Evolutionary conservation across 306 rosid species (phyloP).

Genomic region (Quercus agrifolia): DNA sequence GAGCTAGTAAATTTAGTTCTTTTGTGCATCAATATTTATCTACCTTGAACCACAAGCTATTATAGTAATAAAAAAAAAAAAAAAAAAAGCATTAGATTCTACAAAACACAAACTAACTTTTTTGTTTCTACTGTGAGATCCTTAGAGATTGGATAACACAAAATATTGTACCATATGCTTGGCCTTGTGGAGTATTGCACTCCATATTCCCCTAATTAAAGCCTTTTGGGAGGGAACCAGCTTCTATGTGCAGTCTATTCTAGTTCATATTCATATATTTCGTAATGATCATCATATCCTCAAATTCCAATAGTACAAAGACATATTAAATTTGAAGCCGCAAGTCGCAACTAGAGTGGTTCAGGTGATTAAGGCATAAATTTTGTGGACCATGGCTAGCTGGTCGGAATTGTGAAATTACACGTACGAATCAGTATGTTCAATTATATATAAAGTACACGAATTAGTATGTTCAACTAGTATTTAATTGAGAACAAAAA

Average conservation of each 20-base stretch:
- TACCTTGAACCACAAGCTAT: slow-evolving; percentile 60
- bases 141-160: slow-evolving; percentile 60
- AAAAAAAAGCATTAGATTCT: slow-evolving; percentile 60
- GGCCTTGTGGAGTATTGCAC: slow-evolving; percentile 28
- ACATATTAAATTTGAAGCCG: slow-evolving; percentile 26
- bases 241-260: slow-evolving; percentile 40
- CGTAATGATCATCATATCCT: slow-evolving; percentile 15
- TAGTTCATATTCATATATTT: slow-evolving; percentile 10
- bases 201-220: slow-evolving; percentile 34
- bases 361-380: slow-evolving; percentile 37
- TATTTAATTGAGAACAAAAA: too few relatives aligned
- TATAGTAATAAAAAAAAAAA: slow-evolving; percentile 19
- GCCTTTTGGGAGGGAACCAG: slow-evolving; percentile 37
- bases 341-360: slow-evolving; percentile 41
- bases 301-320: slow-evolving; percentile 18
- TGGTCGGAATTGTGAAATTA: not conserved
- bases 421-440: not conserved
- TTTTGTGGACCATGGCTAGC: slow-evolving; percentile 27
- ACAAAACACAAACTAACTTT: slow-evolving; percentile 42
- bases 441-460: too few relatives aligned
- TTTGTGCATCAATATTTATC: slow-evolving; percentile 14
- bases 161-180: slow-evolving; percentile 52
- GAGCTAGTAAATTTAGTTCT: not conserved
- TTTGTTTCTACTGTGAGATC: slow-evolving; percentile 38
- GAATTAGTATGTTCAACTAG: not conserved